Evolutionary conservation across 139 green algal species (phyloP).

Genomic region (Mesotaenium endlicherianum): DNA sequence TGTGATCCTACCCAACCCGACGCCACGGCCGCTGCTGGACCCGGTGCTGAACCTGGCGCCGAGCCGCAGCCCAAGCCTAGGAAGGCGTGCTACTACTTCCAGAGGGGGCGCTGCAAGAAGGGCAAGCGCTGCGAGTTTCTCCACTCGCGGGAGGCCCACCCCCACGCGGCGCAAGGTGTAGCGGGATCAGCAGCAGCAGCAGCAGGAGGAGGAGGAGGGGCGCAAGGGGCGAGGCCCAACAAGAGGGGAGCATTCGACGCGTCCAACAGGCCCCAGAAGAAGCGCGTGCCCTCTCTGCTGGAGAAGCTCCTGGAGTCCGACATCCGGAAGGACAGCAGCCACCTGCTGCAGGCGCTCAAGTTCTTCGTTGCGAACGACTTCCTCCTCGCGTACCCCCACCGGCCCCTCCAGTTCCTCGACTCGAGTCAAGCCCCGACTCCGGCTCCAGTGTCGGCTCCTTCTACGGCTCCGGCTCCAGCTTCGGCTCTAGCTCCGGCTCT

Average conservation of each 20-base stretch:
- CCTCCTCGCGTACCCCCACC: slow-evolving; percentile 45
- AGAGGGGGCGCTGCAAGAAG: slow-evolving; percentile 31
- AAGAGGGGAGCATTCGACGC: background rate
- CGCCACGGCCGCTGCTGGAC: background rate
- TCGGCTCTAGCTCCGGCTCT: too few relatives aligned
- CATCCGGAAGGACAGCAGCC: slow-evolving; percentile 53
- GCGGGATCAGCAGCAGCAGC: background rate
- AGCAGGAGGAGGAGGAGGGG: background rate
- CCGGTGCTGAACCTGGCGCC: background rate
- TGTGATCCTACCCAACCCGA: too few relatives aligned
- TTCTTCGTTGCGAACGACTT: slow-evolving; percentile 66
- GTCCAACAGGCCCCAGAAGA: background rate
- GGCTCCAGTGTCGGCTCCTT: too few relatives aligned
- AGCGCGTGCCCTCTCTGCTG: slow-evolving; percentile 53
- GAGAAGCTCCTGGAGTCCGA: slow-evolving; percentile 65
- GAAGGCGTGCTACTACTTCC: slow-evolving; percentile 28
- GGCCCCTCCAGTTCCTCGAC: slow-evolving; percentile 6
- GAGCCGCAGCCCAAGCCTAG: too few relatives aligned
- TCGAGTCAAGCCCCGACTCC: too few relatives aligned
- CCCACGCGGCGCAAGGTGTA: background rate
- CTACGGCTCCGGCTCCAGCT: too few relatives aligned
- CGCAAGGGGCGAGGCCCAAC: background rate
- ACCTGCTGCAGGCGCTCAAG: slow-evolving; percentile 63
- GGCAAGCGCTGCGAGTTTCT: slow-evolving; percentile 20
- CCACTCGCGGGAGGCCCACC: background rate